A percentile compares a stretch with the other conserved stretches of the same genome.
phyloP scores from a whole-genome alignment of 108 stramenopile genomes.

The Conticribra guillardii region DNA sequence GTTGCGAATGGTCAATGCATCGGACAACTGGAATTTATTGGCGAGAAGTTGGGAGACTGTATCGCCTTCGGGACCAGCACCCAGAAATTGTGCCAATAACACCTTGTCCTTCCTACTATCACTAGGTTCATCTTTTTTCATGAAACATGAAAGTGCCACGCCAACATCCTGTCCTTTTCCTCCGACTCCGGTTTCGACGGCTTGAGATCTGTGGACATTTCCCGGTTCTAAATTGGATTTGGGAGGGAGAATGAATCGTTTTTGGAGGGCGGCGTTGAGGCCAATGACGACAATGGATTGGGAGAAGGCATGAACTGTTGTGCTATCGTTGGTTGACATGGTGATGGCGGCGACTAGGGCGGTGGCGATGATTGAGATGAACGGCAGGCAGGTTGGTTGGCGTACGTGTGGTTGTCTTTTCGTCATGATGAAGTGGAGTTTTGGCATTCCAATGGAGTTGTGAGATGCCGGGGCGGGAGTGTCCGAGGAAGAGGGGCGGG shows the following conservation, averaged over 20 bases:
- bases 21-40: conserved; percentile 47
- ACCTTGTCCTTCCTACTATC: conserved; percentile 11
- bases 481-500: no score
- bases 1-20: conserved; percentile 63
- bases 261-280: conserved; percentile 83
- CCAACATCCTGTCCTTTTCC: conserved; percentile 92
- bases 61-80: conserved; percentile 74
- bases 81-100: conserved; percentile 76
- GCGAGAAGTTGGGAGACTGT: conserved; percentile 51
- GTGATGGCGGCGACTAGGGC: not conserved
- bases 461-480: no score
- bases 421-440: no score
- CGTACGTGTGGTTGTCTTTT: not conserved
- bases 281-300: conserved; percentile 68
- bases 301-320: conserved; percentile 24
- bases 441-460: no score
- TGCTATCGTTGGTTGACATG: not conserved
- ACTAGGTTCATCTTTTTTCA: not conserved
- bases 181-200: conserved; percentile 71
- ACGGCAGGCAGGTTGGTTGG: not conserved
- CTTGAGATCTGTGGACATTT: conserved; percentile 72
- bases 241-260: conserved; percentile 76
- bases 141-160: conserved; percentile 67
- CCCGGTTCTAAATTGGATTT: conserved; percentile 57
- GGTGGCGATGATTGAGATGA: not conserved